phyloP scores from a whole-genome alignment of 192 early-diverging fungal genomes.

The Linnemannia hyalina region DNA sequence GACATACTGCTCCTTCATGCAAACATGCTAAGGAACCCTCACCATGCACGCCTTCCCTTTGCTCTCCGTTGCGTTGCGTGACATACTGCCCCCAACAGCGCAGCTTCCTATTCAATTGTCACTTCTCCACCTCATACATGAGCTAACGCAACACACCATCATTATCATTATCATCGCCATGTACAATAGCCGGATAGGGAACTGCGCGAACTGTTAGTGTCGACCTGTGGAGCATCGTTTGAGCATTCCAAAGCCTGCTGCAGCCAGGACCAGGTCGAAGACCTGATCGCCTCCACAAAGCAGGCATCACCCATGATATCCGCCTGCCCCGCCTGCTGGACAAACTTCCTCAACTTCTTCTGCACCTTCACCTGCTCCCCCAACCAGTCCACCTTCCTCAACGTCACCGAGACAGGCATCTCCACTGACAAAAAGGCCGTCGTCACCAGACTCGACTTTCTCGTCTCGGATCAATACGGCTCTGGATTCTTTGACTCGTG shows the following conservation, averaged over 20 bases:
- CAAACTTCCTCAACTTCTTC: constrained; percentile 74
- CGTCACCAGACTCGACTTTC: constrained; percentile 64
- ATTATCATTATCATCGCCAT: background rate
- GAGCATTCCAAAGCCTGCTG: constrained; percentile 66
- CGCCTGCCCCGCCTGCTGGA: constrained; percentile 76
- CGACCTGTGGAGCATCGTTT: constrained; percentile 67
- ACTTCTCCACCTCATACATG: background rate
- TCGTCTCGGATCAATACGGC: constrained; percentile 68
- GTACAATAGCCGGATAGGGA: constrained; percentile 51
- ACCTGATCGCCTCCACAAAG: constrained; percentile 62
- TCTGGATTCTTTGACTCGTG: constrained; percentile 71
- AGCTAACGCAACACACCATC: background rate
- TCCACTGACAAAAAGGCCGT: constrained; percentile 46
- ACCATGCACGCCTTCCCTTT: too few species aligned
- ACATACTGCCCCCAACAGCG: too few species aligned
- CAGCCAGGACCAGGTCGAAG: constrained; percentile 64
- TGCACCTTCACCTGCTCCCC: constrained; percentile 77
- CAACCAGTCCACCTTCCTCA: constrained; percentile 74
- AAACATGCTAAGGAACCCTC: too few species aligned
- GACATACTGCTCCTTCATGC: too few species aligned
- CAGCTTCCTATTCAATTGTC: too few species aligned
- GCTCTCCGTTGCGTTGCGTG: too few species aligned
- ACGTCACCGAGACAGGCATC: constrained; percentile 59
- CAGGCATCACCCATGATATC: constrained; percentile 66
- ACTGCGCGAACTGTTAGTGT: constrained; percentile 60